A percentile compares a stretch with the other conserved stretches of the same genome.
Evolutionary conservation across 768 basidiomycete species (phyloP).

Genomic region (Stropharia rugosoannulata): DNA sequence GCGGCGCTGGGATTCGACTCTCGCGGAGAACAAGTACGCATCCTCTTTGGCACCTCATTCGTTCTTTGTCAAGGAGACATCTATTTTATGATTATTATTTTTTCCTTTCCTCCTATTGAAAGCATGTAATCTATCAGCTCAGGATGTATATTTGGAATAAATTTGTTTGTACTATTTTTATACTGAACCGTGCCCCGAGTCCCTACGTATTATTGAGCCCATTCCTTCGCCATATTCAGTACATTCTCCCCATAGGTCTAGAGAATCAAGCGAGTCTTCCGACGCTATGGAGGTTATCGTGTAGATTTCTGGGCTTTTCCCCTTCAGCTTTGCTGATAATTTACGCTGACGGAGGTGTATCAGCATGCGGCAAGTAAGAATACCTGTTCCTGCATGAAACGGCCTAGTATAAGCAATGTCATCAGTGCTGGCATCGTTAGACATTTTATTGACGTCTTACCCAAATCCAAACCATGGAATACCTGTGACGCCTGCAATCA

Average conservation of each 20-base stretch:
- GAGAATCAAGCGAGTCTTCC: no score
- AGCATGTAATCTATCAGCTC: no score
- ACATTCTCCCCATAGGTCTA: no score
- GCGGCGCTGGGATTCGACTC: background rate
- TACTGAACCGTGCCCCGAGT: no score
- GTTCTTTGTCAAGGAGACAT: background rate
- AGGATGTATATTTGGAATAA: no score
- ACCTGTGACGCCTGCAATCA: conserved; percentile 41
- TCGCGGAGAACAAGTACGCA: background rate
- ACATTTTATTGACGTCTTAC: conserved; percentile 16
- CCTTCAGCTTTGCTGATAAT: conserved; percentile 16
- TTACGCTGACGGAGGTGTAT: conserved; percentile 44
- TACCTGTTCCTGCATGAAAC: conserved; percentile 47
- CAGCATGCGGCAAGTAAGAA: conserved; percentile 45
- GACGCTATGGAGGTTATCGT: no score
- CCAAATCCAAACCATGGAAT: conserved; percentile 53
- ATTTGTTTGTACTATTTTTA: no score
- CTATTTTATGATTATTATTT: background rate
- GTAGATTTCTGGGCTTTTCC: no score
- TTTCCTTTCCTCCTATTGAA: background rate
- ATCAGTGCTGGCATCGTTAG: background rate
- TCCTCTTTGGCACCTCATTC: background rate
- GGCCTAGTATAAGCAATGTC: conserved; percentile 27
- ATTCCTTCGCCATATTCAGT: no score
- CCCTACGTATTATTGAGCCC: no score